Evolutionary conservation across 768 basidiomycete species (phyloP).

Genomic region (Lactarius hengduanensis): DNA sequence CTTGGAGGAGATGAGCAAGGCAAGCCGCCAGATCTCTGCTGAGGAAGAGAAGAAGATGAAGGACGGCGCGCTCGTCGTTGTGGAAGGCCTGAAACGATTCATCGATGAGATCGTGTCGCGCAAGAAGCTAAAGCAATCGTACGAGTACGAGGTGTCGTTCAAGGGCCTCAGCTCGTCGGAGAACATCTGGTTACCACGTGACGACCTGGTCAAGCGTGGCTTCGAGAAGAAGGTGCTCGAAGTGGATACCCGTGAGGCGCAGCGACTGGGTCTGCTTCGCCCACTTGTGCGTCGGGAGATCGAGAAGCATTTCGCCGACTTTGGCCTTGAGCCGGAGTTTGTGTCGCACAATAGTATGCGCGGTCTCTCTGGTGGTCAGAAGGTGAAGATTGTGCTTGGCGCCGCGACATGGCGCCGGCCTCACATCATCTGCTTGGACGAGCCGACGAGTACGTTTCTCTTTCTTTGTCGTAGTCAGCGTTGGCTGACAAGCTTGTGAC

Average conservation of each 20-base stretch:
- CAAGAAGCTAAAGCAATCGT: conserved; percentile 99
- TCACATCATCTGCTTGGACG: conserved; percentile 95
- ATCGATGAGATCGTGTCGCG: conserved; percentile 90
- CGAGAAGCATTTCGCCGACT: conserved; percentile 99
- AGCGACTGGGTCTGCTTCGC: conserved; percentile 90
- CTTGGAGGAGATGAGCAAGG: conserved; percentile 95
- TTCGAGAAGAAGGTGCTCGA: conserved; percentile 99
- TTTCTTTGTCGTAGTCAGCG: not conserved
- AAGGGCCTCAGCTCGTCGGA: conserved; percentile 93
- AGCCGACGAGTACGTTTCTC: conserved; percentile 76
- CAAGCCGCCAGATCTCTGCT: conserved; percentile 79
- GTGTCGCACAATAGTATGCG: conserved; percentile 99
- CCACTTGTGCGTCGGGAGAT: conserved; percentile 98
- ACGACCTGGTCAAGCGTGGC: conserved; percentile 96
- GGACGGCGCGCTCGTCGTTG: conserved; percentile 80
- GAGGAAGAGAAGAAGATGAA: conserved; percentile 96
- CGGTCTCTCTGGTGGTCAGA: conserved; percentile 97
- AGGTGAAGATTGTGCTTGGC: conserved; percentile 98
- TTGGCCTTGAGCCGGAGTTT: conserved; percentile 98
- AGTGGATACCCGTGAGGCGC: conserved; percentile 96
- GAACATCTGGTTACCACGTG: conserved; percentile 97
- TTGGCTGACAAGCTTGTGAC: conserved; percentile 24
- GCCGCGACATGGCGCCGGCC: conserved; percentile 99
- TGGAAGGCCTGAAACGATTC: conserved; percentile 92
- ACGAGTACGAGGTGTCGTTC: conserved; percentile 98